phyloP scores from a whole-genome alignment of 495 filamentous ascomycete species.

The Penicillium diatomitis region DNA sequence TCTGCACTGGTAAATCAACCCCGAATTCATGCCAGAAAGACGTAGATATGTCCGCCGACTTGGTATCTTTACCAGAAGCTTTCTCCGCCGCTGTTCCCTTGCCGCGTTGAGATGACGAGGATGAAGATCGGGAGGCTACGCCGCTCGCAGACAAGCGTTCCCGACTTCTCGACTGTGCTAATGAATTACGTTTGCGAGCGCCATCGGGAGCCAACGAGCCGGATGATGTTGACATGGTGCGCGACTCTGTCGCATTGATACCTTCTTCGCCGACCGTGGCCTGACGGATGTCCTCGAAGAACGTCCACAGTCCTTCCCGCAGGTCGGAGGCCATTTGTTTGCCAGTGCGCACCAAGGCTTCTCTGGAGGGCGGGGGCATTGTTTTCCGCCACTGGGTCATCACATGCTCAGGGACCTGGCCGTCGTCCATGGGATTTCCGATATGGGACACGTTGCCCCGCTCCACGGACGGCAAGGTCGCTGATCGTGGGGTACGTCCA shows the following conservation, averaged over 20 bases:
- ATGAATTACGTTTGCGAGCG: constrained; percentile 9
- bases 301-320: constrained; percentile 87
- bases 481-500: constrained; percentile 34
- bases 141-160: constrained; percentile 32
- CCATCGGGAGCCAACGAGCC: neutral
- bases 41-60: constrained; percentile 35
- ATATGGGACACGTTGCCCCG: constrained; percentile 17
- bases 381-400: constrained; percentile 33
- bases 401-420: constrained; percentile 23
- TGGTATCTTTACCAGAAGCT: constrained; percentile 40
- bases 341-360: constrained; percentile 53
- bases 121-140: constrained; percentile 25
- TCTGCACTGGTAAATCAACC: constrained; percentile 44
- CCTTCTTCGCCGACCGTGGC: constrained; percentile 92
- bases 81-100: constrained; percentile 24
- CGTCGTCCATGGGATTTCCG: constrained; percentile 14
- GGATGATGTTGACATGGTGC: constrained; percentile 22
- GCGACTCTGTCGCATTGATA: constrained; percentile 47
- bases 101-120: constrained; percentile 27
- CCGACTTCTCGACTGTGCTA: constrained; percentile 27
- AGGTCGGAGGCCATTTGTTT: constrained; percentile 90
- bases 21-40: constrained; percentile 48
- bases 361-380: constrained; percentile 40
- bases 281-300: constrained; percentile 89
- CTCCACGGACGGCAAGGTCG: constrained; percentile 38